phyloP scores from a whole-genome alignment of 2,329 filamentous ascomycete genomes.

The Aureobasidium vineae region DNA sequence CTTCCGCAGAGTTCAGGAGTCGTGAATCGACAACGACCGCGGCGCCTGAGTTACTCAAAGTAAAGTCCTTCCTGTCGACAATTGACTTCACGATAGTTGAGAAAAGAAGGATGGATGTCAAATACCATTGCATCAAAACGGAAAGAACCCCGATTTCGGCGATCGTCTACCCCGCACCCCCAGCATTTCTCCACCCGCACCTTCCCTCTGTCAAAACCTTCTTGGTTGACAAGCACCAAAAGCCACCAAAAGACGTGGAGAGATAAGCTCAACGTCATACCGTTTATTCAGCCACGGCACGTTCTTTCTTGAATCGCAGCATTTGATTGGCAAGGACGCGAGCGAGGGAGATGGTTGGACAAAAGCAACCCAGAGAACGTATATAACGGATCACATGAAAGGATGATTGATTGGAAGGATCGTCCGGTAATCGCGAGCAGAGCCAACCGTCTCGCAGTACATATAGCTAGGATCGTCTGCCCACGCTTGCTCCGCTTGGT shows the following conservation, averaged over 20 bases:
- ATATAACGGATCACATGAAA: constrained; percentile 6
- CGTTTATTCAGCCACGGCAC: neutral
- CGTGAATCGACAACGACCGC: neutral
- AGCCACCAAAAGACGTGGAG: neutral
- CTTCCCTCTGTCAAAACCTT: neutral
- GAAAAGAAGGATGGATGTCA: neutral
- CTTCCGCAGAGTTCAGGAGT: neutral
- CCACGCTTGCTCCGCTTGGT: neutral
- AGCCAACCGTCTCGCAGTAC: neutral
- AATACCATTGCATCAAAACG: neutral
- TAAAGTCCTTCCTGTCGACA: neutral
- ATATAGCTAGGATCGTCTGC: constrained; percentile 4
- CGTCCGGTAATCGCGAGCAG: neutral
- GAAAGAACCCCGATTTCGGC: constrained; percentile 2
- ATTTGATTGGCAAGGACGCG: neutral
- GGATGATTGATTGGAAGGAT: constrained; percentile 1
- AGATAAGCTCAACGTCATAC: constrained; percentile 9
- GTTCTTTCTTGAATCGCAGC: neutral
- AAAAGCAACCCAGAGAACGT: constrained; percentile 6
- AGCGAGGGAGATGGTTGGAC: neutral
- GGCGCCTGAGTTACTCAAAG: neutral
- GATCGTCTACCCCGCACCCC: neutral
- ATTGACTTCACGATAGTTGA: neutral
- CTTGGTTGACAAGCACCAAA: neutral
- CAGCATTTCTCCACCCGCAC: neutral